Conservation (phyloP, 192 early-diverging fungal genomes). For the Oehlia diaphana region DNA sequence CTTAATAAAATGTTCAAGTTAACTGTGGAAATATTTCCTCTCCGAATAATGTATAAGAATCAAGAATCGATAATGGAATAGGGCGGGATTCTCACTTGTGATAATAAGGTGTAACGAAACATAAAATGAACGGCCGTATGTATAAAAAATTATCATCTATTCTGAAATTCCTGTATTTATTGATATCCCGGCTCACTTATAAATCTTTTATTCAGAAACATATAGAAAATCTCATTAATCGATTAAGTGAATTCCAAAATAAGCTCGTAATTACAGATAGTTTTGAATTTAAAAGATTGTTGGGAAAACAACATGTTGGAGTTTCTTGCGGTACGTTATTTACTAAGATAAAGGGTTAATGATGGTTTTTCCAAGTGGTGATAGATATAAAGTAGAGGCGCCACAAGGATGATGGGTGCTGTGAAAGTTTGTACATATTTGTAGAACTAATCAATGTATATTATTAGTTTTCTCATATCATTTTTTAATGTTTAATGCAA, state of each 20-base stretch:
- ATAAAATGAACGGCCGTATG: constrained; percentile 12
- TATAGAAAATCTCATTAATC: neutral
- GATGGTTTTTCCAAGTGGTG: constrained; percentile 9
- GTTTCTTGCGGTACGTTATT: constrained; percentile 15
- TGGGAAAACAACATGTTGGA: constrained; percentile 22
- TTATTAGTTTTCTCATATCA: too few relatives aligned
- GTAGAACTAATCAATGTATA: neutral
- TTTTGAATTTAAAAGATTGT: constrained; percentile 11
- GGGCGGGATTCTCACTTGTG: constrained; percentile 8
- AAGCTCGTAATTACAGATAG: neutral
- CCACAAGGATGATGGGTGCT: neutral
- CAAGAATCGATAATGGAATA: constrained; percentile 3
- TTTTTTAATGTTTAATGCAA: too few relatives aligned
- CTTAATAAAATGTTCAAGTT: constrained; percentile 9
- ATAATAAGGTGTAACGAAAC: constrained; percentile 12
- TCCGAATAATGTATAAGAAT: constrained; percentile 19
- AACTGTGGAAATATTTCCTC: constrained; percentile 7
- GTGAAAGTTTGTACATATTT: neutral
- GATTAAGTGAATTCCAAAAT: constrained; percentile 15
- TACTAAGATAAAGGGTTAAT: constrained; percentile 20
- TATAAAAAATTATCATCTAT: constrained; percentile 4
- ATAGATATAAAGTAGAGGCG: constrained; percentile 9
- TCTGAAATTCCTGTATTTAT: constrained; percentile 7
- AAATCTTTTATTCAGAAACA: constrained; percentile 7
- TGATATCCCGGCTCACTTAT: neutral